Evolutionary conservation across 2,329 filamentous ascomycete species (phyloP), one percentile per base, ranked within the genome.

Genomic region (Calonectria honghensis): DNA sequence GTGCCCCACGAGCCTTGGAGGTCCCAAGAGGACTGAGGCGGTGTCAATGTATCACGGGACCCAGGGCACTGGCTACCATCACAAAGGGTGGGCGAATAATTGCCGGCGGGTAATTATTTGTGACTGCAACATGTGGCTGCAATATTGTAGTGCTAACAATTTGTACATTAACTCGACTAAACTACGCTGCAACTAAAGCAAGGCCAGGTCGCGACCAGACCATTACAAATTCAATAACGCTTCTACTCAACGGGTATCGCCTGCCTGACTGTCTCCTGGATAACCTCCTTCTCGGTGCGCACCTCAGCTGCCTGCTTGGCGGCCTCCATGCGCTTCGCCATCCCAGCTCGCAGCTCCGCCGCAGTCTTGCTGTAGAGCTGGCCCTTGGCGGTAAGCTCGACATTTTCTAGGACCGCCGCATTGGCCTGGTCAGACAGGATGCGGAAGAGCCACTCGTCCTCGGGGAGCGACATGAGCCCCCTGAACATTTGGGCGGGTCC

Each of bases 371-470:
- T 61, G 57, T 61, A 61, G 35, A 61, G n/a, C 57, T 41, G 35
- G 27, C 57, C 57, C 11, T 35, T 61, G 35, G 57, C 35, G 5
- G 57, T 61, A 61, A 61, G 57, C 35, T 41, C 35, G 13, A 61
- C 57, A 61, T 61, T 61, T n/a, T 61, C 57, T 6, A 61, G n/a
- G 14, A 61, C 11, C 4, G 57, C n/a, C 9, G 57, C 57, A 11
- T 61, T 61, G 16, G 57, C 57, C 57, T 61, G 57, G 35, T 61
- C 57, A 24, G 57, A 61, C 18, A 61, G 57, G 57, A 61, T 61
- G 35, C 57, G 57, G 7, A 61, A 6, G 35, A 61, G 57, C 57
- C 57, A 61, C 57, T 61, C 57, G 41, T 61, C 35, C 32, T 61
- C 57, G 35, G 18, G 13, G 5, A 61, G 57, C 24, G 57, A 61